Base-by-base conservation (phyloP, 2,329 filamentous ascomycete genomes). In the Penicillium sp. region DNA sequence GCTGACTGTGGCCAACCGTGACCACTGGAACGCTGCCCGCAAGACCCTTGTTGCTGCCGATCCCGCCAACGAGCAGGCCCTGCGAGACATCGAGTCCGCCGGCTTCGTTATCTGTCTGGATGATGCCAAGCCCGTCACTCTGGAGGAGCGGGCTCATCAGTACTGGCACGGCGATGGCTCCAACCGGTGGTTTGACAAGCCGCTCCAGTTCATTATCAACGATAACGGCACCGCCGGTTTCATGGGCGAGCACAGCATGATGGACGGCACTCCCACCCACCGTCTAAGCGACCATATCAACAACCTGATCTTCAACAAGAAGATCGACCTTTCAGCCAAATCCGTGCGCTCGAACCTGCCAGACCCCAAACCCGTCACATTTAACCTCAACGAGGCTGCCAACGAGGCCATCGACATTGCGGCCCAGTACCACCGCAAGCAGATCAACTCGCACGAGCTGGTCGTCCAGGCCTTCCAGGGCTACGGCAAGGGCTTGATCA, bases 241-340 rank as follows among this genome's bases (percentile, higher is more conserved):
- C 78, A 91, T 89, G 79, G 93, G 93, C 64, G 93, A 98, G 74
- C 93, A 98, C 78, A 94, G 87, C 62, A 97, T 98, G 93, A 98
- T 98, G 94, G 93, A 98, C 67, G 93, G 94, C 55, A 98, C 93
- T 6, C 90, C 94, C 1, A 98, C 94, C 2, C 93, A 97, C 73
- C 86, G 94, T 32, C 55, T 98, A 13, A 98, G 96, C 70, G 93
- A 98, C 77, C 93, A 89, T 65, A 80, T 94, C 66, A 94, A 91
- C 74, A 83, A 87, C 66, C 80, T 87, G 63, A 96, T 97, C 69
- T 90, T 95, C 73, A 85, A 85, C 74, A 91, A 95, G 74, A 94
- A 93, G 69, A 82, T 98, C 49, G 89, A 96, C 70, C 87, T 96
- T 65, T 86, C 85, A 50, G 80, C 89, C 66, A 79, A 88, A 6